Conservation (phyloP, 2,329 filamentous ascomycete genomes). For the Shiraia bambusicola region DNA sequence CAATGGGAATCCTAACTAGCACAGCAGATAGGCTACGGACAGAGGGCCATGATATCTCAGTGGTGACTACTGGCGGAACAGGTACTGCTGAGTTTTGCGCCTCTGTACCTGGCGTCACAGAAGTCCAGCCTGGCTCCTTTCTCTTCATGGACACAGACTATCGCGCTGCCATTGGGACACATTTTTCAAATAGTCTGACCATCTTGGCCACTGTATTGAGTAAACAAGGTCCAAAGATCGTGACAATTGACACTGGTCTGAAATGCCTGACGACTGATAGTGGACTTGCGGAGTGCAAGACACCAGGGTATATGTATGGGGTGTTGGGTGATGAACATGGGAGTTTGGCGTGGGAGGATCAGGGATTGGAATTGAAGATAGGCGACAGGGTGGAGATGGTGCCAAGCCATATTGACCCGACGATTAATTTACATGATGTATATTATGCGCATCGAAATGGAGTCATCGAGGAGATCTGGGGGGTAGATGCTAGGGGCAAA, state of each 20-base stretch:
- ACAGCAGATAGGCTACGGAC: conserved; percentile 48
- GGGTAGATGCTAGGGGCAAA: conserved; percentile 54
- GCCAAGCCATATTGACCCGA: conserved; percentile 58
- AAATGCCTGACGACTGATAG: conserved; percentile 57
- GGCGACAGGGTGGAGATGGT: conserved; percentile 56
- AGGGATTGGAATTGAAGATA: conserved; percentile 40
- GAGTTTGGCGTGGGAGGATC: conserved; percentile 50
- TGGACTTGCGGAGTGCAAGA: conserved; percentile 52
- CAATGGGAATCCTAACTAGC: conserved; percentile 49
- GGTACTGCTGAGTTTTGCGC: conserved; percentile 58
- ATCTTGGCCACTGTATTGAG: conserved; percentile 54
- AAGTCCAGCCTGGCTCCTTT: conserved; percentile 58
- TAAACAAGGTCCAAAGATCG: conserved; percentile 47
- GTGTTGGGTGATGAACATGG: conserved; percentile 55
- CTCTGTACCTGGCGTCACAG: conserved; percentile 53
- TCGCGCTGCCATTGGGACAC: conserved; percentile 53
- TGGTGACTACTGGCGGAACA: conserved; percentile 56
- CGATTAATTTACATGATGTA: conserved; percentile 55
- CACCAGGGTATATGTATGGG: conserved; percentile 46
- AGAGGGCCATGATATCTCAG: conserved; percentile 49
- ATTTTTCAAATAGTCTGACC: conserved; percentile 53
- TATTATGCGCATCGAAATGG: conserved; percentile 55
- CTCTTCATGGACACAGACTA: conserved; percentile 62
- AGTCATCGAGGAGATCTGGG: conserved; percentile 55
- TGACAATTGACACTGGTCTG: conserved; percentile 54